Evolutionary conservation across 805 yeast genomes (phyloP).

Genomic region (Scheffersomyces coipomensis): DNA sequence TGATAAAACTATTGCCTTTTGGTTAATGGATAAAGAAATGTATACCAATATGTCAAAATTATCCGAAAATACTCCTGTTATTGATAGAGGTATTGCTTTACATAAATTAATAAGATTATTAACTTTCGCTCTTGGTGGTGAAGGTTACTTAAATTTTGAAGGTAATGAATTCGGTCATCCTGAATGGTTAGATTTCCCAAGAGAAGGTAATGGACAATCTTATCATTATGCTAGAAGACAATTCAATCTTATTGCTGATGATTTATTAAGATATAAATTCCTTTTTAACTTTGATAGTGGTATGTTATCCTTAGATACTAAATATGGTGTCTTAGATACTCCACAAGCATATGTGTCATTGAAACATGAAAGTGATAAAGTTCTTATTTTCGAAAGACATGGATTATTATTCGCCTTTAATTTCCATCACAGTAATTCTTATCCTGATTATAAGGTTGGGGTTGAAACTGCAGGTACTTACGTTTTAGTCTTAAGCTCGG

Average conservation of each 20-base stretch:
- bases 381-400: conserved; percentile 84
- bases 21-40: conserved; percentile 99
- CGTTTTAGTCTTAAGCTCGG: conserved; percentile 72
- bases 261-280: conserved; percentile 72
- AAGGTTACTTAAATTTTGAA: conserved; percentile 92
- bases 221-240: conserved; percentile 95
- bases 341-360: conserved; percentile 81
- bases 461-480: conserved; percentile 78
- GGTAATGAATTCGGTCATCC: conserved; percentile 99
- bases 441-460: conserved; percentile 87
- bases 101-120: conserved; percentile 88
- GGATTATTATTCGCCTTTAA: conserved; percentile 84
- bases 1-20: conserved; percentile 92
- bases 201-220: conserved; percentile 81
- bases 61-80: conserved; percentile 67
- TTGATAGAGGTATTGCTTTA: conserved; percentile 87
- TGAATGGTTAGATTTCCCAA: conserved; percentile 97
- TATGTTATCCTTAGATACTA: conserved; percentile 73
- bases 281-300: conserved; percentile 81
- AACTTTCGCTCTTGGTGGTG: conserved; percentile 94
- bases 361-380: conserved; percentile 87
- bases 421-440: conserved; percentile 84
- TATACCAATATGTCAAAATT: conserved; percentile 89
- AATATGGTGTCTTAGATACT: conserved; percentile 67
- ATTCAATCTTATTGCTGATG: conserved; percentile 82